A percentile compares a stretch with the other conserved stretches of the same genome.
phyloP scores from a whole-genome alignment of 2,329 filamentous ascomycete genomes.

The Leptographium flavum region DNA sequence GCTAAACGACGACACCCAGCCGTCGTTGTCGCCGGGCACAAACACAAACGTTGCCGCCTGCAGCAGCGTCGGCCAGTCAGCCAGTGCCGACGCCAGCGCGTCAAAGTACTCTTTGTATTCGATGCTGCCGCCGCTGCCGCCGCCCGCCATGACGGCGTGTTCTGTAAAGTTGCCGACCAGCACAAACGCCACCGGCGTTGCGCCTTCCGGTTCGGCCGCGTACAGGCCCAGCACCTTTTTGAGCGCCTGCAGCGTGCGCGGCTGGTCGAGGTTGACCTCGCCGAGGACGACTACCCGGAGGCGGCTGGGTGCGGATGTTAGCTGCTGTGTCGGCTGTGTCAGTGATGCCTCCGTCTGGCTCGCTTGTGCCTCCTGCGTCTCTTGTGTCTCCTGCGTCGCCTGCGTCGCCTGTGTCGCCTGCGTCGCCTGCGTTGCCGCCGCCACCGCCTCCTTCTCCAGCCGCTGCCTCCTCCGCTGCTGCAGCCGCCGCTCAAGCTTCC shows the following conservation, averaged over 20 bases:
- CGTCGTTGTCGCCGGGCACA: constrained; percentile 91
- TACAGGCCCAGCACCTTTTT: constrained; percentile 67
- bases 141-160: constrained; percentile 50
- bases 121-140: constrained; percentile 65
- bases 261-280: constrained; percentile 75
- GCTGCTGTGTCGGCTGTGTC: constrained; percentile 5
- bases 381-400: constrained; percentile 1
- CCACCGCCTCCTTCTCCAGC: constrained; percentile 8
- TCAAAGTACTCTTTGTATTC: constrained; percentile 98
- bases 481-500: constrained; percentile 58
- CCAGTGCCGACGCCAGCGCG: constrained; percentile 63
- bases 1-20: constrained; percentile 82
- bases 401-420: background rate
- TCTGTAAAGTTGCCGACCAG: constrained; percentile 73
- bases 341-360: background rate
- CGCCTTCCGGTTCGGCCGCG: constrained; percentile 45
- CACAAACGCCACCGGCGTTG: constrained; percentile 65
- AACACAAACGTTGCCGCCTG: constrained; percentile 76
- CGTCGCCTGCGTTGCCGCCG: background rate
- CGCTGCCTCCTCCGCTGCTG: constrained; percentile 26
- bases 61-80: constrained; percentile 72
- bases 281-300: constrained; percentile 61
- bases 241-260: constrained; percentile 66
- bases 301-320: constrained; percentile 25
- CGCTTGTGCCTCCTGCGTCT: constrained; percentile 11